Base-by-base conservation (phyloP, 352 stramenopile genomes). In the Nothophytophthora sp. region DNA sequence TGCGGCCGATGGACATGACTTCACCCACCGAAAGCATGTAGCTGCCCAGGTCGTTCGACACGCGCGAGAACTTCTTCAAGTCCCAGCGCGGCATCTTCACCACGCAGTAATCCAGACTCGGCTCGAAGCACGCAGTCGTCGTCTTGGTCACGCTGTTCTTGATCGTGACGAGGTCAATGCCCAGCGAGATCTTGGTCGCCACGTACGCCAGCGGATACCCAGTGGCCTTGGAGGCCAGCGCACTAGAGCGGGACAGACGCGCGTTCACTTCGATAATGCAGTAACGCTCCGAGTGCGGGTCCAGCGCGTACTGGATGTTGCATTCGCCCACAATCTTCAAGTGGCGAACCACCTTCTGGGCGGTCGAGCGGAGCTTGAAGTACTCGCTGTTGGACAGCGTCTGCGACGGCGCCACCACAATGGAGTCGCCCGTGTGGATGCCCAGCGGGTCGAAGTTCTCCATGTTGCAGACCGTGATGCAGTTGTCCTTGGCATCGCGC, bases 391-490 rank as follows among this genome's bases (percentile, higher is more conserved):
- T 98, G 30, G 79, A 91, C 20, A 98, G 75, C 20, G 93, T 98
- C 72, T 98, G 93, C 32, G 84, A 97, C 19, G 92, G 93, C 32
- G 92, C 90, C 13, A 98, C 82, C 32, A 98, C 93, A 57, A 98
- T 98, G 44, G 83, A 97, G 62, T 98, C 93, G 49, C 89, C 89
- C 22, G 88, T 97, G 67, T 98, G 91, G 53, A 97, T 95, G 36
- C 91, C 91, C 28, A 98, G 78, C 22, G 91, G 91, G 70, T 97
- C 91, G 65, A 98, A 98, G 74, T 98, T 97, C 44, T 98, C 93
- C 92, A 98, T 98, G 81, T 98, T 98, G 72, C 93, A 98, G 16
- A 98, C 93, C 37, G 93, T 98, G 58, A 98, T 95, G 61, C 92
- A 98, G 71, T 98, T 98, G 78, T 98, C 87, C 48, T 88, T 89